Base-by-base conservation (phyloP, 768 basidiomycete species). In the Porphyrellus cyaneotinctus region DNA sequence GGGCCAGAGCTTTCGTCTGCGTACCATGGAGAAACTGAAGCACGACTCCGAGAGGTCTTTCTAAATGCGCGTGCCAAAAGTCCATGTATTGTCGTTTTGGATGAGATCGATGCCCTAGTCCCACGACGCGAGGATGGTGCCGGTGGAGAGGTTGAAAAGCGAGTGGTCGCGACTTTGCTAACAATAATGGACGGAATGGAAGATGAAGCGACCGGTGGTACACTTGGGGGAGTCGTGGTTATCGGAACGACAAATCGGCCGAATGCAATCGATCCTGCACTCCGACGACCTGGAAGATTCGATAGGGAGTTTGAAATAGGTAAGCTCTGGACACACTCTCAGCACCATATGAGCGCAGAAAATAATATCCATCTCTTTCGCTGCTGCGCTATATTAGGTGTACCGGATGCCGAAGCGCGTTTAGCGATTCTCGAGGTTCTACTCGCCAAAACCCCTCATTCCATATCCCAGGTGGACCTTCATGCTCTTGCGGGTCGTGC, bases 261-360 rank as follows among this genome's bases (percentile, higher is more conserved):
- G 6, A 97, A 97, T 63, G 91, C 94, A 11, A 94, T 97, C 46
- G 94, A 97, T 66, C 94, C 95, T 39, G 94, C 94, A 0, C 73
- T 97, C 47, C 75, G 94, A 44, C 73, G 94, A 30, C 94, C 94
- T 14, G 94, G 94, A 5, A 75, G 94, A 54, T 95, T 97, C 63
- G 94, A 97, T 69, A 78, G 91, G 56, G 95, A 98, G 69, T 88
- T 98, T 39, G 95, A 98, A 67, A 94, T 98, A 57, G 94, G 95
- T 83, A 54, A 59, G 75, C 65, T 28, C 22, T 11, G 9, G 37
- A 30, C 37, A 20, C 38, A 45, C 56, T 49, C 23, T 23, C 44
- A 43, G 37, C 35, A 47, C 18, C 20, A 46, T 24, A 43, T 41
- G 38, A 42, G 26, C 23, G 15, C 12, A 22, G 28, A 35, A 38